These are phyloP conservation scores for Coniferiporia weirii DNA, from an alignment of 1,284 basidiomycete genomes.

Conservation along the genomic window DNA sequence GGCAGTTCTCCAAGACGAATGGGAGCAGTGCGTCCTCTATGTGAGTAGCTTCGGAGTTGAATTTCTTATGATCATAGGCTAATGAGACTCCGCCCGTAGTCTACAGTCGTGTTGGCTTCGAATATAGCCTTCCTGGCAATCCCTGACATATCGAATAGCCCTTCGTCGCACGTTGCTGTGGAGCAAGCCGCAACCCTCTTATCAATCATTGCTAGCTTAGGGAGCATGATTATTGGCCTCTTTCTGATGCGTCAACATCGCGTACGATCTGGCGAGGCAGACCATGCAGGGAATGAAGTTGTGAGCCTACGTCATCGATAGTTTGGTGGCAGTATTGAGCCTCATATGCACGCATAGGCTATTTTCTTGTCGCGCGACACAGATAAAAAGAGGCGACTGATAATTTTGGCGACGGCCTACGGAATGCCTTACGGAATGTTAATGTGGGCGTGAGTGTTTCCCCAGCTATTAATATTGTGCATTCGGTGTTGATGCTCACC, in stretches of 20 bases:
- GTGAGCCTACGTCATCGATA: constrained; percentile 20
- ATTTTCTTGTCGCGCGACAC: no score
- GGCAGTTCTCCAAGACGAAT: constrained; percentile 27
- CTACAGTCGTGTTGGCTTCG: constrained; percentile 38
- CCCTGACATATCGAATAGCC: constrained; percentile 30
- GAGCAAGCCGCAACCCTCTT: constrained; percentile 34
- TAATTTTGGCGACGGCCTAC: no score
- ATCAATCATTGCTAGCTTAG: constrained; percentile 41
- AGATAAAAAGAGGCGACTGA: no score
- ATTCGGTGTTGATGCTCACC: no score
- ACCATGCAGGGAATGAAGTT: constrained; percentile 27
- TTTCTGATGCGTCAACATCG: constrained; percentile 40
- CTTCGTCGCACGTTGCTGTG: constrained; percentile 19
- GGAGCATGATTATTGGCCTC: constrained; percentile 42
- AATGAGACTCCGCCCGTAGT: constrained; percentile 24
- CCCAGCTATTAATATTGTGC: no score
- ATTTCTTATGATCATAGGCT: neutral
- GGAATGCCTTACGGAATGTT: no score
- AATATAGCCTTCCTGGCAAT: constrained; percentile 44
- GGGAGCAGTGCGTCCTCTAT: constrained; percentile 28
- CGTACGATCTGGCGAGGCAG: constrained; percentile 27
- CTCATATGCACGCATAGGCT: no score
- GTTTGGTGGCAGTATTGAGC: no score
- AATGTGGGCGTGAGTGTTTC: no score
- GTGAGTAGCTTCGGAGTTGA: neutral